phyloP scores from a whole-genome alignment of 257 asterid genomes.

The Gentiana dahurica region DNA sequence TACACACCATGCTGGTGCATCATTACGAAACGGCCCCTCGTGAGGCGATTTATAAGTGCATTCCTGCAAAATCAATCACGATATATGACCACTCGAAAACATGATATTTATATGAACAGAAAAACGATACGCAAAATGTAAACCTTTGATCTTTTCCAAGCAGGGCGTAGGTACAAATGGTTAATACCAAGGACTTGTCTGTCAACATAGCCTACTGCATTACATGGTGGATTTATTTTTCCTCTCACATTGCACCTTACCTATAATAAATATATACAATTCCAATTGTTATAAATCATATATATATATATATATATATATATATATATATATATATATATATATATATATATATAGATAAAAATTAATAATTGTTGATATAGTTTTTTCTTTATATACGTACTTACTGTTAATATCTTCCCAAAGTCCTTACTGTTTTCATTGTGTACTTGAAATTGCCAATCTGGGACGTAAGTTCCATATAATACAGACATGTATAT shows the following conservation, averaged over 20 bases:
- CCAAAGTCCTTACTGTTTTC: conserved; percentile 44
- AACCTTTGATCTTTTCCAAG: conserved; percentile 73
- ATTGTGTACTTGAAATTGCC: conserved; percentile 51
- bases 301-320: neutral
- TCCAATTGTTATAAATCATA: neutral
- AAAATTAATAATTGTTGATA: neutral
- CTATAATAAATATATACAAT: conserved; percentile 15
- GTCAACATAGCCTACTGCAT: conserved; percentile 70
- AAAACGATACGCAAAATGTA: conserved; percentile 2
- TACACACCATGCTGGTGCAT: conserved; percentile 72
- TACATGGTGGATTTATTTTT: conserved; percentile 59
- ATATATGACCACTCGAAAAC: neutral
- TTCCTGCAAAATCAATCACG: conserved; percentile 27
- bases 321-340: neutral
- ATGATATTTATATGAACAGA: neutral
- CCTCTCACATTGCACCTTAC: conserved; percentile 57
- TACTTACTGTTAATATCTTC: conserved; percentile 40
- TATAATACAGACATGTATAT: conserved; percentile 47
- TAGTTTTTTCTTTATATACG: neutral
- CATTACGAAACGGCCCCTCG: conserved; percentile 50
- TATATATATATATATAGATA: too few species aligned
- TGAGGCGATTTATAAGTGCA: conserved; percentile 54
- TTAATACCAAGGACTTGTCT: conserved; percentile 57
- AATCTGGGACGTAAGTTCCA: conserved; percentile 58
- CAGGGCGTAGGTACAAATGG: conserved; percentile 67